A percentile compares a stretch with the other conserved stretches of the same genome.
Evolutionary conservation across 768 basidiomycete species (phyloP).

Genomic region (Tylopilus rubrobrunneus): DNA sequence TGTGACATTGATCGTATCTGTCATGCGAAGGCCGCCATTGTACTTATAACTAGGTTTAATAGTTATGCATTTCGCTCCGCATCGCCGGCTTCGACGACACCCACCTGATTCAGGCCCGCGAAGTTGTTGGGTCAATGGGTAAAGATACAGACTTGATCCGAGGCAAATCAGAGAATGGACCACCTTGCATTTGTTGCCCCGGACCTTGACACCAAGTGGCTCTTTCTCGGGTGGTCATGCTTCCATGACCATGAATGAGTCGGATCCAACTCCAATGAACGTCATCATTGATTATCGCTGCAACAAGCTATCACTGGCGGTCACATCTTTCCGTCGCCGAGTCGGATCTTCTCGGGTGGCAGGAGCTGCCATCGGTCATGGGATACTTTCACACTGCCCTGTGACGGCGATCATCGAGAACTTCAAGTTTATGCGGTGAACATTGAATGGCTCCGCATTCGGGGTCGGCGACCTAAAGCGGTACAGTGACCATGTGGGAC

Average conservation of each 20-base stretch:
- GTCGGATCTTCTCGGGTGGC: neutral
- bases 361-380: neutral
- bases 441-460: neutral
- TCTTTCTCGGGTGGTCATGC: neutral
- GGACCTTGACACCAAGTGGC: neutral
- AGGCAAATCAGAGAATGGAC: constrained; percentile 1
- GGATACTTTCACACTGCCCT: neutral
- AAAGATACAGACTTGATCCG: constrained; percentile 6
- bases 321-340: neutral
- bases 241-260: constrained; percentile 1
- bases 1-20: constrained; percentile 2
- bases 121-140: constrained; percentile 5
- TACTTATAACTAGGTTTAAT: constrained; percentile 3
- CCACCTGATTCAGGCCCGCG: constrained; percentile 1
- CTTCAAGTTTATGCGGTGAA: neutral
- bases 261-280: neutral
- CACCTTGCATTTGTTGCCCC: neutral
- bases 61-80: neutral
- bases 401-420: constrained; percentile 13
- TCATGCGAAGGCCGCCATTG: neutral
- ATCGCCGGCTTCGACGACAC: constrained; percentile 1
- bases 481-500: constrained; percentile 4
- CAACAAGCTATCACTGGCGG: neutral
- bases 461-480: neutral
- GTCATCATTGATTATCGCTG: neutral